A percentile compares a stretch with the other conserved stretches of the same genome.
Conservation (phyloP, 2,329 filamentous ascomycete genomes). For the Fusarium chaquense region DNA sequence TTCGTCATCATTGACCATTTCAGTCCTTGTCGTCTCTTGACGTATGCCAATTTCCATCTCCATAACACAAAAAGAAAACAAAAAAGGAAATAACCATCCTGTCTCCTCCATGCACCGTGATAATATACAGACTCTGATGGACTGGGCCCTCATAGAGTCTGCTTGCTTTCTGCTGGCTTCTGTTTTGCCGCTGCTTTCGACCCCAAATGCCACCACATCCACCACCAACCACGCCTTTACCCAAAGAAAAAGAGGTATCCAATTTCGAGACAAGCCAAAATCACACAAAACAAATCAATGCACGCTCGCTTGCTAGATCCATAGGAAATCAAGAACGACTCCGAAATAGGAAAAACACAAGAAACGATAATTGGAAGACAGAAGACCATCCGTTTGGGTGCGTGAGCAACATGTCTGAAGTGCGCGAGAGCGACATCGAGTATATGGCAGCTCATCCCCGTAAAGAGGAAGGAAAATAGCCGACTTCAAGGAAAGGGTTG, state of each 20-base stretch:
- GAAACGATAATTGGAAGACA: conserved; percentile 50
- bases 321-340: conserved; percentile 49
- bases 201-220: conserved; percentile 16
- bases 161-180: conserved; percentile 40
- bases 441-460: conserved; percentile 48
- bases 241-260: conserved; percentile 43
- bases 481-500: conserved; percentile 43
- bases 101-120: conserved; percentile 30
- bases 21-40: conserved; percentile 42
- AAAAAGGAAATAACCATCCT: conserved; percentile 16
- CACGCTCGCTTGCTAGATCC: conserved; percentile 55
- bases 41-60: conserved; percentile 39
- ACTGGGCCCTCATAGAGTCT: conserved; percentile 46
- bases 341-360: conserved; percentile 50
- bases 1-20: conserved; percentile 48
- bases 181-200: conserved; percentile 40
- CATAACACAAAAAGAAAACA: conserved; percentile 1
- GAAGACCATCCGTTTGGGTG: conserved; percentile 56
- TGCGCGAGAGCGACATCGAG: conserved; percentile 52
- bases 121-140: conserved; percentile 44
- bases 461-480: conserved; percentile 42
- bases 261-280: conserved; percentile 48
- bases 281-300: conserved; percentile 51
- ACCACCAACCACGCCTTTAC: conserved; percentile 34
- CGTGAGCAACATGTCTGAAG: conserved; percentile 64